These are phyloP conservation scores for Xylariales sp. DNA, from an alignment of 2,329 filamentous ascomycete genomes.

Conservation along the genomic window DNA sequence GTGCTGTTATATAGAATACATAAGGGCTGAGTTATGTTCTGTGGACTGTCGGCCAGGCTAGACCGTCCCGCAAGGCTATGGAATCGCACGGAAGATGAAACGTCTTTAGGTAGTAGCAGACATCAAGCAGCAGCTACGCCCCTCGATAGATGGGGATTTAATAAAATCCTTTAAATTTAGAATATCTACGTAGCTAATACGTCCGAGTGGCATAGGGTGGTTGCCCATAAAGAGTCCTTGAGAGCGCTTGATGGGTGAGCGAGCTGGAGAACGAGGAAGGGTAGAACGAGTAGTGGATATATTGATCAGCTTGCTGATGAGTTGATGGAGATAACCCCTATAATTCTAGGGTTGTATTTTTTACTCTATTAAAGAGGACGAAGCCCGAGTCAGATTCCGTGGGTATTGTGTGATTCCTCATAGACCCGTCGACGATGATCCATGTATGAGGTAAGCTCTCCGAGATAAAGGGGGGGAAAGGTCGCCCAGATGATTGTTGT, in stretches of 20 bases:
- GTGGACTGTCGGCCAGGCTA: background rate
- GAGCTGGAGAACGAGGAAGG: too few relatives aligned
- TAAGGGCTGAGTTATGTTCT: background rate
- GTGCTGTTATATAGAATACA: too few relatives aligned
- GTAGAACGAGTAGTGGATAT: background rate
- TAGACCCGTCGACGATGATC: background rate
- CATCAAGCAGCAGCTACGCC: background rate
- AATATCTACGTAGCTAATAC: too few relatives aligned
- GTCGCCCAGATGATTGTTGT: background rate
- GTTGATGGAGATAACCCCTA: too few relatives aligned
- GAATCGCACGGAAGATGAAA: background rate
- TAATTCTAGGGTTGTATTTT: background rate
- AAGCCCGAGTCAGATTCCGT: background rate
- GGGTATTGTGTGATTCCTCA: background rate
- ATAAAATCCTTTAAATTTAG: too few relatives aligned
- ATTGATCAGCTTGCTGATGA: background rate
- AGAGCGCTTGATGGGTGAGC: background rate
- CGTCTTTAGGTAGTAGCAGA: background rate
- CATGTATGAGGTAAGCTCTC: background rate
- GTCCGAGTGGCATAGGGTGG: too few relatives aligned
- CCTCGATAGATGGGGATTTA: background rate
- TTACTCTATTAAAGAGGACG: background rate
- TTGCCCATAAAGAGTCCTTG: background rate
- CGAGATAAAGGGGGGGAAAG: background rate
- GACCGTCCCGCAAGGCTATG: background rate